Evolutionary conservation across 2,329 filamentous ascomycete genomes (phyloP).

Genomic region (Ilyonectria mors-panacis): DNA sequence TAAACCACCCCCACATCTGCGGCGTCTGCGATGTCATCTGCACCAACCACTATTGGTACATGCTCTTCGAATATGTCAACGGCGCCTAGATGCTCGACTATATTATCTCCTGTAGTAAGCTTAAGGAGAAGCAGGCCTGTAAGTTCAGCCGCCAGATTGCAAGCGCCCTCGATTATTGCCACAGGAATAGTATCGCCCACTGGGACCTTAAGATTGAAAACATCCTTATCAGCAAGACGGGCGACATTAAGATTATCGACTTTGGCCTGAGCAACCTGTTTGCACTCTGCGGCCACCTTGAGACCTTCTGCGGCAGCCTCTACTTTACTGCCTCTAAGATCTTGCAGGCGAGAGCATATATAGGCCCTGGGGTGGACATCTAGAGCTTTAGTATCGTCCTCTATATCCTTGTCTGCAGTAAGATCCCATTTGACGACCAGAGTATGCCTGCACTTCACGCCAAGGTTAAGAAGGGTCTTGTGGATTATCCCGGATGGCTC

Average conservation of each 20-base stretch:
- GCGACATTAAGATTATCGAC: constrained; percentile 99
- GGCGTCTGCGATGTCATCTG: constrained; percentile 95
- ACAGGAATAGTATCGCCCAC: constrained; percentile 98
- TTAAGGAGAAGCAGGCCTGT: constrained; percentile 98
- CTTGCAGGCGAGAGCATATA: constrained; percentile 93
- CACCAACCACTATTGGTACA: constrained; percentile 99
- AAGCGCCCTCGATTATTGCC: constrained; percentile 96
- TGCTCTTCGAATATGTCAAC: constrained; percentile 99
- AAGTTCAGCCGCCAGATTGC: constrained; percentile 99
- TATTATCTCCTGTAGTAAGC: constrained; percentile 96
- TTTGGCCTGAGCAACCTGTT: constrained; percentile 98
- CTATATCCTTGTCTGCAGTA: constrained; percentile 96
- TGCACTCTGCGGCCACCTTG: constrained; percentile 85
- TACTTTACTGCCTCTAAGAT: constrained; percentile 98
- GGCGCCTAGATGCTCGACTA: constrained; percentile 99
- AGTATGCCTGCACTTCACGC: constrained; percentile 98
- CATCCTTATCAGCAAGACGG: constrained; percentile 98
- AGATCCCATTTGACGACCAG: constrained; percentile 98
- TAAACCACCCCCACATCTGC: constrained; percentile 96
- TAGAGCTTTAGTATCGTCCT: constrained; percentile 99
- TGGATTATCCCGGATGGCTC: constrained; percentile 96
- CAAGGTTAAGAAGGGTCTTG: constrained; percentile 97
- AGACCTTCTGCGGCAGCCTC: constrained; percentile 97
- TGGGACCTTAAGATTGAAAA: constrained; percentile 99
- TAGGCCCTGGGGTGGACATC: constrained; percentile 94